These are phyloP conservation scores for Galerina sulciceps DNA, from an alignment of 768 basidiomycete species.

Conservation along the genomic window DNA sequence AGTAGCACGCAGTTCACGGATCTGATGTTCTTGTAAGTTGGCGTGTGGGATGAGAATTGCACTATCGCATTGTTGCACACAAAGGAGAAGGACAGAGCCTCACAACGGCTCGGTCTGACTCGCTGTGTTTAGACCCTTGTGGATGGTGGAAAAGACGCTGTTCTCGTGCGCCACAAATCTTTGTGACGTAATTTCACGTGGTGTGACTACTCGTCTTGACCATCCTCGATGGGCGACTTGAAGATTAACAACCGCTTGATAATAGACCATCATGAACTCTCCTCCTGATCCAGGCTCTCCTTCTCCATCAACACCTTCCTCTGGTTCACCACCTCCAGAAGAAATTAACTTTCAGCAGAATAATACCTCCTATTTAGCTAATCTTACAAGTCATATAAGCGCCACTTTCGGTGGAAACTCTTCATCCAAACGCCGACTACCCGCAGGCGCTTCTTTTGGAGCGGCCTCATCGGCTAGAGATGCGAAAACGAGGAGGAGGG, in stretches of 20 bases:
- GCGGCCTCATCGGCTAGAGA: constrained; percentile 49
- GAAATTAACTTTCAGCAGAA: constrained; percentile 29
- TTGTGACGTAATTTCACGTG: too few relatives aligned
- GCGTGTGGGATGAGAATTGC: too few relatives aligned
- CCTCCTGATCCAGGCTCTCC: constrained; percentile 45
- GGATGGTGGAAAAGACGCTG: too few relatives aligned
- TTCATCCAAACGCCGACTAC: constrained; percentile 58
- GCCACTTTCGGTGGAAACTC: constrained; percentile 34
- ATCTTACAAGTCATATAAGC: constrained; percentile 38
- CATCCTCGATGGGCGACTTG: too few relatives aligned
- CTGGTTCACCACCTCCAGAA: constrained; percentile 48
- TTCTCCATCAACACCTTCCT: constrained; percentile 45
- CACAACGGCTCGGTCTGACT: too few relatives aligned
- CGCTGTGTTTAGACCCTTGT: too few relatives aligned
- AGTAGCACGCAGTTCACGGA: too few relatives aligned
- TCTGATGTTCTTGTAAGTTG: too few relatives aligned
- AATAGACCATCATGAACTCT: constrained; percentile 38
- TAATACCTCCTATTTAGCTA: constrained; percentile 26
- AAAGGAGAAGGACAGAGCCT: too few relatives aligned
- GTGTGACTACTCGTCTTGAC: too few relatives aligned
- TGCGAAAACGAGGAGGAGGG: constrained; percentile 52
- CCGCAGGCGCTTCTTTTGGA: constrained; percentile 47
- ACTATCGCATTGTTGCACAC: too few relatives aligned
- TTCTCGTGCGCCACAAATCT: too few relatives aligned
- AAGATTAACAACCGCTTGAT: background rate